Conservation (phyloP, 2,329 filamentous ascomycete genomes). For the Xenoacremonium recifei region DNA sequence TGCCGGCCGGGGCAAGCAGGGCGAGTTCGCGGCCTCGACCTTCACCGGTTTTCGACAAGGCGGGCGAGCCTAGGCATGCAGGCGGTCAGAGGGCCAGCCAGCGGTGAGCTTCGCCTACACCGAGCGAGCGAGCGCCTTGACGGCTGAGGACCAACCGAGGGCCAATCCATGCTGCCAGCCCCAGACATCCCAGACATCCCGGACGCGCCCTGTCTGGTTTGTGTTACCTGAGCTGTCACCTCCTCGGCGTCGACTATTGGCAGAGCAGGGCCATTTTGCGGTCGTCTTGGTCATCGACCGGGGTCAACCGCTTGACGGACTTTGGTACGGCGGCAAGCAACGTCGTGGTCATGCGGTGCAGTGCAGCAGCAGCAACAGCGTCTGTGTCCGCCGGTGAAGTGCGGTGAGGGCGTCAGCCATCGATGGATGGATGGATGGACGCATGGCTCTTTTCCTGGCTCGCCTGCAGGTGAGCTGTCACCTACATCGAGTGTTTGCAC, state of each 20-base stretch:
- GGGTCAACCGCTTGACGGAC: not conserved
- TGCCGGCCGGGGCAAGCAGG: not conserved
- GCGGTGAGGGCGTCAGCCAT: not conserved
- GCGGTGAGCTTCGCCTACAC: not conserved
- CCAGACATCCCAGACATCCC: not conserved
- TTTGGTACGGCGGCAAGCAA: not conserved
- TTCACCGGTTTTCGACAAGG: not conserved
- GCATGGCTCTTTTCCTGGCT: no score
- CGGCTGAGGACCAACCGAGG: no score
- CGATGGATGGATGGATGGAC: no score
- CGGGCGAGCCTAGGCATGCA: not conserved
- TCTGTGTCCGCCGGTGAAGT: not conserved
- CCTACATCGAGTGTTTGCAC: conserved; percentile 4
- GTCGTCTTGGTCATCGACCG: not conserved
- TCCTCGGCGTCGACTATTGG: conserved; percentile 1
- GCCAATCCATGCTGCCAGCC: no score
- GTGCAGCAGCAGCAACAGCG: no score
- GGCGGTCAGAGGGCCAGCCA: not conserved
- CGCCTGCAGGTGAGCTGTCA: conserved; percentile 7
- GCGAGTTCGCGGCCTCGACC: not conserved
- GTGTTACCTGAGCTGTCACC: conserved; percentile 8
- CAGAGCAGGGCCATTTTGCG: not conserved
- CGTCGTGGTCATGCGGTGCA: not conserved
- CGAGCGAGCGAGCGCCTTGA: no score
- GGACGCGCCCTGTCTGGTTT: not conserved